Conservation (phyloP, 2,329 filamentous ascomycete genomes). For the Nemania sp. region DNA sequence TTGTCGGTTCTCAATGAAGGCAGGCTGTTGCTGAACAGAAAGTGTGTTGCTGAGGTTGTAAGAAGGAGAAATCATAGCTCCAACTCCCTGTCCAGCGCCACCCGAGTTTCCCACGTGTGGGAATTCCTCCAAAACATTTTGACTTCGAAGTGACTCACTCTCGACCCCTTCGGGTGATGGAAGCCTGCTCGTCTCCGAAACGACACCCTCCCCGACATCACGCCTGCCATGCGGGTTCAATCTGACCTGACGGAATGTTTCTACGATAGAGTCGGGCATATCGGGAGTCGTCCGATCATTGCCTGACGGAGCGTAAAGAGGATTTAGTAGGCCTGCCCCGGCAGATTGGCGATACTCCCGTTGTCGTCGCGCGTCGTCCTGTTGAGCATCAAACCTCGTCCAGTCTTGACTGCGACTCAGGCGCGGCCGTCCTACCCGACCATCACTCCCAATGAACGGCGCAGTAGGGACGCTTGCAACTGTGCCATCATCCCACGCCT, state of each 20-base stretch:
- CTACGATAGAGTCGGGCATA: slow-evolving; percentile 13
- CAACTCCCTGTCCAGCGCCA: not conserved
- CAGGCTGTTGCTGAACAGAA: no score
- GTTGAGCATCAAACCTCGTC: slow-evolving; percentile 28
- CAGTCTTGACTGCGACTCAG: slow-evolving; percentile 12
- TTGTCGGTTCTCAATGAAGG: not conserved
- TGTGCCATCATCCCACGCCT: slow-evolving; percentile 20
- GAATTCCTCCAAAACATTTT: not conserved
- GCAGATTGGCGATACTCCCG: slow-evolving; percentile 7
- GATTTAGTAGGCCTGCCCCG: not conserved
- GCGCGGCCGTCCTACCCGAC: slow-evolving; percentile 11
- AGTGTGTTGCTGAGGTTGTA: not conserved
- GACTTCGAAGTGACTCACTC: not conserved
- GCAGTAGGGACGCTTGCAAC: not conserved
- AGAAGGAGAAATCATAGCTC: not conserved
- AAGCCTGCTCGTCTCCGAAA: slow-evolving; percentile 14
- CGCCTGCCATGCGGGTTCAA: slow-evolving; percentile 29
- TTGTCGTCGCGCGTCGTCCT: slow-evolving; percentile 26
- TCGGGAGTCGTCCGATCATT: not conserved
- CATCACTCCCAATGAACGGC: slow-evolving; percentile 17
- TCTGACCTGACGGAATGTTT: slow-evolving; percentile 35
- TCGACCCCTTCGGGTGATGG: slow-evolving; percentile 20
- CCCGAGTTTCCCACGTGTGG: not conserved
- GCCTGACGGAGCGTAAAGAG: not conserved
- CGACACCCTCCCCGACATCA: slow-evolving; percentile 21